phyloP scores from a whole-genome alignment of 1,284 basidiomycete species.

The Tilletia caries region DNA sequence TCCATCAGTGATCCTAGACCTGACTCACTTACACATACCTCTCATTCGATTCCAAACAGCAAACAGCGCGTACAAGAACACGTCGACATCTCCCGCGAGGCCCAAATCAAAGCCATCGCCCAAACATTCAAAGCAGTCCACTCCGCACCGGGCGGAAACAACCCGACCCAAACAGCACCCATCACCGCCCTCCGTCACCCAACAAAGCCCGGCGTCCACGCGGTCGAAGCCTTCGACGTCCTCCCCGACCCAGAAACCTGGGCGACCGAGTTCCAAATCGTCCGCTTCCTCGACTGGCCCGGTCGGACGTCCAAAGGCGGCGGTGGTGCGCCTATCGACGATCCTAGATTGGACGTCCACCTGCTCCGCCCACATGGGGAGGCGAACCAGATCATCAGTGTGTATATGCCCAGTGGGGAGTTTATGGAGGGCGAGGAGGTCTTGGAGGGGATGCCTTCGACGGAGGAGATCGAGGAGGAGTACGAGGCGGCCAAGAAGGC shows the following conservation, averaged over 20 bases:
- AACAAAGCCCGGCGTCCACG: slow-evolving; percentile 42
- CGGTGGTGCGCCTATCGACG: slow-evolving; percentile 31
- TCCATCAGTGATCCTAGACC: neutral
- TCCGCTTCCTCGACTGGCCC: slow-evolving; percentile 48
- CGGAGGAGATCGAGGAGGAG: slow-evolving; percentile 27
- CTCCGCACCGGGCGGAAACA: neutral
- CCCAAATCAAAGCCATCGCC: slow-evolving; percentile 46
- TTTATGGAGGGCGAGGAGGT: slow-evolving; percentile 27
- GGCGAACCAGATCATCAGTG: slow-evolving; percentile 43
- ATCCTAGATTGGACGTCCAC: slow-evolving; percentile 39
- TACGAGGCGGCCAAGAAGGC: slow-evolving; percentile 20
- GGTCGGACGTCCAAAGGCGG: slow-evolving; percentile 31
- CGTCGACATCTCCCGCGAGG: slow-evolving; percentile 41
- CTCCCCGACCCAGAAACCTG: slow-evolving; percentile 52
- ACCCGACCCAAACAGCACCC: slow-evolving; percentile 17
- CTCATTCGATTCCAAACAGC: neutral
- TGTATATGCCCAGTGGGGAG: slow-evolving; percentile 44
- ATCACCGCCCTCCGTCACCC: slow-evolving; percentile 40
- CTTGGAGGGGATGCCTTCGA: slow-evolving; percentile 9
- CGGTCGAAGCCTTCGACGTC: slow-evolving; percentile 44
- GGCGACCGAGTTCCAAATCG: slow-evolving; percentile 48
- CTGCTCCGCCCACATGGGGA: slow-evolving; percentile 39
- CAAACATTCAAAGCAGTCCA: slow-evolving; percentile 41
- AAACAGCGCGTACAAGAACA: slow-evolving; percentile 18
- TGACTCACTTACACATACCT: neutral